These are phyloP conservation scores for Aegle marmelos DNA, from an alignment of 345 rosid species.

Conservation along the genomic window DNA sequence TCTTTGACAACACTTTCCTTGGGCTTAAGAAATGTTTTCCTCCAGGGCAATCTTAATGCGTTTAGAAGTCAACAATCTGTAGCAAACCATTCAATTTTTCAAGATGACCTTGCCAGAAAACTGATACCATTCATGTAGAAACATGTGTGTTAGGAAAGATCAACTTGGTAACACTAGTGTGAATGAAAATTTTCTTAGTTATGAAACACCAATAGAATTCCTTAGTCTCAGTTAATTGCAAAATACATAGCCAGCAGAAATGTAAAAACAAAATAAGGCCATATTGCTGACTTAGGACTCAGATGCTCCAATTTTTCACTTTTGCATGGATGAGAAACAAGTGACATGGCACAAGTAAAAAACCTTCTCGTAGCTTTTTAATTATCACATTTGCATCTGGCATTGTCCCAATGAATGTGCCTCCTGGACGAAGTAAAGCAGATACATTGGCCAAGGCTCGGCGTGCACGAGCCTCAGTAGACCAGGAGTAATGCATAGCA, in stretches of 20 bases:
- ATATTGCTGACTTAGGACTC: background rate
- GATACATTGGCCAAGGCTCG: conserved; percentile 94
- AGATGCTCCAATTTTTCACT: background rate
- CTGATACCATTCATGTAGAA: background rate
- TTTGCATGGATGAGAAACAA: background rate
- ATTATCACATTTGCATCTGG: conserved; percentile 96
- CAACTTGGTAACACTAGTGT: background rate
- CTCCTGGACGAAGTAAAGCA: conserved; percentile 93
- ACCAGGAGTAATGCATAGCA: conserved; percentile 97
- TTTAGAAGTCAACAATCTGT: background rate
- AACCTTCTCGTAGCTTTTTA: conserved; percentile 88
- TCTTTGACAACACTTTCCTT: background rate
- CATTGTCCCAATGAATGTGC: conserved; percentile 92
- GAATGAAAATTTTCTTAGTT: background rate
- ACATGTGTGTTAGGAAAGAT: background rate
- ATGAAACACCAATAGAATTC: background rate
- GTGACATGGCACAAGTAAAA: background rate
- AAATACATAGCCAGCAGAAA: background rate
- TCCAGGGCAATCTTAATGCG: background rate
- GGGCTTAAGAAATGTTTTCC: background rate
- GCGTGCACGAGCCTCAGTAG: conserved; percentile 87
- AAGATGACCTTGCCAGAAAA: background rate
- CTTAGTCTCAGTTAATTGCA: background rate
- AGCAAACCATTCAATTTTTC: background rate
- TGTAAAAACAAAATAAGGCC: background rate